phyloP scores from a whole-genome alignment of 805 yeast species.

The Zygosaccharomyces bailii region DNA sequence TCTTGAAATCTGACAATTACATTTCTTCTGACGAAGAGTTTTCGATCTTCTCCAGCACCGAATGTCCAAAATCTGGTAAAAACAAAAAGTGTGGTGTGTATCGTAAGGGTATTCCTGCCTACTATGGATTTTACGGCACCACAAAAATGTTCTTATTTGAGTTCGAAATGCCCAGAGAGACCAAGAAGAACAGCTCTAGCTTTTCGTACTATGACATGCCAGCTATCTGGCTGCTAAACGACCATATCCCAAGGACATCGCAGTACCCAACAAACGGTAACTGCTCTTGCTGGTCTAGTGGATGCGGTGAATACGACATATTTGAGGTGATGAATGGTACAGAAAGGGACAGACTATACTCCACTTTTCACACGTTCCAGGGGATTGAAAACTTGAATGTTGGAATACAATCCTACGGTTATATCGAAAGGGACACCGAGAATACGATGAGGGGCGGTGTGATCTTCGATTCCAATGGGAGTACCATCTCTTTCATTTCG shows the following conservation, averaged over 20 bases:
- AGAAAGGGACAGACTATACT: slow-evolving; percentile 50
- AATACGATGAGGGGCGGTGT: slow-evolving; percentile 68
- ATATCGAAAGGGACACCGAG: slow-evolving; percentile 50
- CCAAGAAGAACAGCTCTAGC: slow-evolving; percentile 36
- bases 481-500: slow-evolving; percentile 57
- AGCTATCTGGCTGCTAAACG: slow-evolving; percentile 73
- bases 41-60: slow-evolving; percentile 53
- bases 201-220: slow-evolving; percentile 54
- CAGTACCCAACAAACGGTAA: slow-evolving; percentile 57
- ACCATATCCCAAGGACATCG: slow-evolving; percentile 69
- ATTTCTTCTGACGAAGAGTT: slow-evolving; percentile 58
- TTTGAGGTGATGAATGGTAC: slow-evolving; percentile 71
- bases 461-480: slow-evolving; percentile 58
- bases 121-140: slow-evolving; percentile 63
- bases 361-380: slow-evolving; percentile 75
- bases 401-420: slow-evolving; percentile 58
- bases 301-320: slow-evolving; percentile 77
- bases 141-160: slow-evolving; percentile 71
- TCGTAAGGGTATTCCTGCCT: slow-evolving; percentile 70
- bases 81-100: slow-evolving; percentile 72
- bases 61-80: slow-evolving; percentile 54
- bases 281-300: slow-evolving; percentile 75
- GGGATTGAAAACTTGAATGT: slow-evolving; percentile 53
- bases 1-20: slow-evolving; percentile 47
- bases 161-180: slow-evolving; percentile 62